Conservation (phyloP, 495 filamentous ascomycete species). For the Polyplosphaeria fusca region DNA sequence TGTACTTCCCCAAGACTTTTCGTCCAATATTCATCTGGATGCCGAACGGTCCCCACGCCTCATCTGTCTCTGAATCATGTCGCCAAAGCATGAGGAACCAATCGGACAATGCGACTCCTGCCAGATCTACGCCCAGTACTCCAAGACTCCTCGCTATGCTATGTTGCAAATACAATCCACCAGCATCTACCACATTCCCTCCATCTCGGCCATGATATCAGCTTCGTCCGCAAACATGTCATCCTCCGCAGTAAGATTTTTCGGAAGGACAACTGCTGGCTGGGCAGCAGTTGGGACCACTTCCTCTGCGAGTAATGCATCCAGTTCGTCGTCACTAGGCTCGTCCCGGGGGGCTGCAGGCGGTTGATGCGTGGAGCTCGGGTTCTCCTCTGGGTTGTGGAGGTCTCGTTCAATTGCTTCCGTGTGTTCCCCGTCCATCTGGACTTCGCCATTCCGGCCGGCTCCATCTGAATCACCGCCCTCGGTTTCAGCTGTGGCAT, state of each 20-base stretch:
- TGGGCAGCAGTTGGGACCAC: not conserved
- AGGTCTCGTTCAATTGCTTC: not conserved
- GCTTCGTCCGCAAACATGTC: constrained; percentile 58
- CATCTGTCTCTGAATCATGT: too few relatives aligned
- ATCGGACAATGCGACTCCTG: too few relatives aligned
- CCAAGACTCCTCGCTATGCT: constrained; percentile 16
- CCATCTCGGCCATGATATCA: constrained; percentile 67
- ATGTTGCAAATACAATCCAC: not conserved
- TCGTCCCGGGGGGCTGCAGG: constrained; percentile 2
- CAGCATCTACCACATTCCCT: constrained; percentile 51
- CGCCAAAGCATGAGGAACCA: too few relatives aligned
- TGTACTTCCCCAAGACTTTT: too few relatives aligned
- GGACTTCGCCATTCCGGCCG: not conserved
- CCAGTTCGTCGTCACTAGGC: constrained; percentile 48
- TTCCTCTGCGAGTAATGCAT: constrained; percentile 47
- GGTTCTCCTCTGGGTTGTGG: not conserved
- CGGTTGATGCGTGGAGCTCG: not conserved
- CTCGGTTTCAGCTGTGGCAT: constrained; percentile 11
- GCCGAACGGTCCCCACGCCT: too few relatives aligned
- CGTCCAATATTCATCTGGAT: too few relatives aligned
- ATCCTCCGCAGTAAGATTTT: constrained; percentile 3
- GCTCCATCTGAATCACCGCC: not conserved
- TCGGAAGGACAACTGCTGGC: not conserved
- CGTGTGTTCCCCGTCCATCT: constrained; percentile 1
- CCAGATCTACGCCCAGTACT: not conserved